Conservation (phyloP, 2,329 filamentous ascomycete genomes). For the Coniochaeta pulveracea region DNA sequence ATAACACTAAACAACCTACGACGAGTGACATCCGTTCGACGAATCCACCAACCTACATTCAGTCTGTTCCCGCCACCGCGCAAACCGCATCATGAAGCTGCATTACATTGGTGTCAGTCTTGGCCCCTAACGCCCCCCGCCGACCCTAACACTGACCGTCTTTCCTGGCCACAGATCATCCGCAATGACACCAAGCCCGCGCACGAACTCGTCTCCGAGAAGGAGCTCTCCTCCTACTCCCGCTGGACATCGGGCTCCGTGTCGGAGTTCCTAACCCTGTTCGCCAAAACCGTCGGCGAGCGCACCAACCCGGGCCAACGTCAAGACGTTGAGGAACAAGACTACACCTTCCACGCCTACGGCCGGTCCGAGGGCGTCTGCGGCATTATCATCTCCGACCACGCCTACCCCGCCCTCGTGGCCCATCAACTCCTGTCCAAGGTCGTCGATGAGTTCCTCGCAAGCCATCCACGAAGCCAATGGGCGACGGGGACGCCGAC, state of each 20-base stretch:
- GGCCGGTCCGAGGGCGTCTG: constrained; percentile 61
- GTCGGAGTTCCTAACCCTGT: constrained; percentile 66
- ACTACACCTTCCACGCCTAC: constrained; percentile 68
- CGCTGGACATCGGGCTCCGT: constrained; percentile 30
- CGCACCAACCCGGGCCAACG: constrained; percentile 63
- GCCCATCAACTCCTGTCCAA: constrained; percentile 76
- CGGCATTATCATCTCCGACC: constrained; percentile 62
- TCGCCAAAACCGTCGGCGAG: constrained; percentile 79
- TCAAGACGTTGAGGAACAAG: constrained; percentile 74
- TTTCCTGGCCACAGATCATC: constrained; percentile 51
- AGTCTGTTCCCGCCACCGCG: constrained; percentile 12
- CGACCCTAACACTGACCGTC: neutral
- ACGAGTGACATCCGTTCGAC: no score
- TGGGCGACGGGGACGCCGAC: constrained; percentile 46
- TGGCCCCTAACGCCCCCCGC: neutral
- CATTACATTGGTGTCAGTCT: constrained; percentile 71
- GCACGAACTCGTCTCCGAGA: constrained; percentile 65
- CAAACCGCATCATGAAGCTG: constrained; percentile 53
- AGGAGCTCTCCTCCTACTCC: constrained; percentile 56
- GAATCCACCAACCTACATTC: no score
- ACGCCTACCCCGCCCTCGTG: constrained; percentile 47
- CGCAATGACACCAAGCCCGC: constrained; percentile 69
- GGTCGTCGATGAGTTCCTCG: constrained; percentile 73
- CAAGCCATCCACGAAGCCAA: constrained; percentile 51
- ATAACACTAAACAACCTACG: no score